Percentiles rank a stretch among this genome's conserved stretches.
Conservation (phyloP, 2,329 filamentous ascomycete species). For the Hymenoscyphus occultus region DNA sequence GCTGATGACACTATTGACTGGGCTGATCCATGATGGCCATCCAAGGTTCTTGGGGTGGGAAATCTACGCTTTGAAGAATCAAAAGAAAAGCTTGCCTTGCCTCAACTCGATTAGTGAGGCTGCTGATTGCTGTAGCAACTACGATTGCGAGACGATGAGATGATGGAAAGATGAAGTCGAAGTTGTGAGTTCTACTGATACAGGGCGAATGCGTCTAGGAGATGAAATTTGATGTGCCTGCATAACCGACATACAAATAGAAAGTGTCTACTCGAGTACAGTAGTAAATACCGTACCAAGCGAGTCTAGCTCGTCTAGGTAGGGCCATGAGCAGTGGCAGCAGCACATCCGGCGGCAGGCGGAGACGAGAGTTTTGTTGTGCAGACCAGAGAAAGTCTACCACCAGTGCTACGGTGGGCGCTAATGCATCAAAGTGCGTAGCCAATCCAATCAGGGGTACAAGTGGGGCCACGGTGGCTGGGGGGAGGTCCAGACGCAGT, state of each 20-base stretch:
- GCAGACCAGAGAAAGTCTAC: background rate
- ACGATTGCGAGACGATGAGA: background rate
- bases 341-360: background rate
- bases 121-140: constrained; percentile 3
- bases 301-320: too few relatives aligned
- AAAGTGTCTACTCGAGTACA: too few relatives aligned
- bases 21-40: background rate
- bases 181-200: background rate
- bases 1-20: background rate
- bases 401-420: background rate
- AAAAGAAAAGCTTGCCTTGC: background rate
- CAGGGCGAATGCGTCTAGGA: background rate
- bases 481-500: background rate
- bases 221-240: constrained; percentile 1
- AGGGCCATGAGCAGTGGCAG: background rate
- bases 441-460: background rate
- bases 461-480: background rate
- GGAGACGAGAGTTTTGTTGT: background rate
- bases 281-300: too few relatives aligned
- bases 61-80: background rate
- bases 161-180: background rate
- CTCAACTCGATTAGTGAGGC: background rate
- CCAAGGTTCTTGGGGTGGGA: background rate
- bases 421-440: background rate
- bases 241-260: background rate